These are phyloP conservation scores for Cystobasidiaceae sp. DNA, from an alignment of 1,284 basidiomycete genomes.

Conservation along the genomic window DNA sequence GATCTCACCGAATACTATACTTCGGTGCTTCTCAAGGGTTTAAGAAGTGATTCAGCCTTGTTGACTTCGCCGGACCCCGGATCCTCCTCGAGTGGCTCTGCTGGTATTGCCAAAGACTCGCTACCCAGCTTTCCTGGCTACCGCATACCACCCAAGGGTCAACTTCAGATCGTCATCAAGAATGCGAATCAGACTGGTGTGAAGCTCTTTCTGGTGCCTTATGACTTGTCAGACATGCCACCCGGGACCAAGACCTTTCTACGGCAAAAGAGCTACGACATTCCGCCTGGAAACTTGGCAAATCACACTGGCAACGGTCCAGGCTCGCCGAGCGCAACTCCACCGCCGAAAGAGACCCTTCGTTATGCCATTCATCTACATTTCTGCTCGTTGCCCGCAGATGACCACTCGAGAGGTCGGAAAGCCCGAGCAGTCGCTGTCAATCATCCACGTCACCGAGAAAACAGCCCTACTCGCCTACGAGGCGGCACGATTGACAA, in stretches of 20 bases:
- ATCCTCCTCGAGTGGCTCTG: background rate
- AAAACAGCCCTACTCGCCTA: too few relatives aligned
- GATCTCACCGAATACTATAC: constrained; percentile 46
- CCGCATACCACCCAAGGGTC: constrained; percentile 51
- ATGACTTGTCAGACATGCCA: constrained; percentile 50
- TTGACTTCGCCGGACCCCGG: background rate
- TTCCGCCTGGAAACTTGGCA: constrained; percentile 30
- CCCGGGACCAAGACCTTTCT: constrained; percentile 42
- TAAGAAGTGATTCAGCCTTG: too few relatives aligned
- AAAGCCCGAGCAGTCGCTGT: too few relatives aligned
- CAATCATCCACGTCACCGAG: too few relatives aligned
- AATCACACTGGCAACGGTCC: background rate
- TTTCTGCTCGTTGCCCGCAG: constrained; percentile 46
- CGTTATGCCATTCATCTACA: constrained; percentile 51
- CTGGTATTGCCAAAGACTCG: background rate
- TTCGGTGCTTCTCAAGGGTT: too few relatives aligned
- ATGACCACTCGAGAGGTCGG: constrained; percentile 35
- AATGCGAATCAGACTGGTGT: constrained; percentile 48
- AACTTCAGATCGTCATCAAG: constrained; percentile 53
- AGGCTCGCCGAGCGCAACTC: background rate
- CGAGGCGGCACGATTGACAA: too few relatives aligned
- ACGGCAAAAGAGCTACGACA: constrained; percentile 43
- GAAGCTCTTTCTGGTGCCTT: constrained; percentile 53
- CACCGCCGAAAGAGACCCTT: constrained; percentile 41
- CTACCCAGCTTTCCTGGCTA: constrained; percentile 51